Conservation (phyloP, 2,329 filamentous ascomycete species). For the Arachnomyces sp. region DNA sequence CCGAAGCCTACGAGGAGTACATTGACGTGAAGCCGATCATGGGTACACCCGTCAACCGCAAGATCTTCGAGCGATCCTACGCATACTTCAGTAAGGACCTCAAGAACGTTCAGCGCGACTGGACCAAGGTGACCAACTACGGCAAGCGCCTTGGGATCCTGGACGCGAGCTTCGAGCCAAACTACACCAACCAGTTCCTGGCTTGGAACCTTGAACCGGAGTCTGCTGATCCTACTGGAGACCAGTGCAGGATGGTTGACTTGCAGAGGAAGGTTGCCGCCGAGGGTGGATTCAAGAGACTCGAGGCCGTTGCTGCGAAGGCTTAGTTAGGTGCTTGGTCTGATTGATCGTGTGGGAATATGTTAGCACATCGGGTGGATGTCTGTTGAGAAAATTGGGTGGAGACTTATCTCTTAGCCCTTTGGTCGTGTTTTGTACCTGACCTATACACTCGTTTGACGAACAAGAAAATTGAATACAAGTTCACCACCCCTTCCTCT, state of each 20-base stretch:
- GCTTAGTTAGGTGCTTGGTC: not conserved
- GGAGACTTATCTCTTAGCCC: too few species aligned
- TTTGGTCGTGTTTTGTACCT: too few species aligned
- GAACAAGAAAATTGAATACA: too few species aligned
- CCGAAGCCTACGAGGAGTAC: constrained; percentile 60
- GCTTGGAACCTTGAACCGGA: constrained; percentile 59
- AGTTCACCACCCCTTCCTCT: too few species aligned
- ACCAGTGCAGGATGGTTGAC: constrained; percentile 66
- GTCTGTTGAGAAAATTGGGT: too few species aligned
- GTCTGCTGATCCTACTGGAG: constrained; percentile 59
- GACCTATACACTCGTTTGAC: too few species aligned
- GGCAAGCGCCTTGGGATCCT: constrained; percentile 66
- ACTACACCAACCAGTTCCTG: constrained; percentile 68
- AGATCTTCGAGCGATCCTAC: constrained; percentile 73
- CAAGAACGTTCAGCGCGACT: constrained; percentile 68
- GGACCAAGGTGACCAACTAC: constrained; percentile 69
- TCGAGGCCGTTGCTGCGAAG: constrained; percentile 18
- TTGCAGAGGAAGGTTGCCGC: constrained; percentile 60
- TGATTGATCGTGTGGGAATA: too few species aligned
- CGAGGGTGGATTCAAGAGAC: constrained; percentile 51
- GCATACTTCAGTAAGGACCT: constrained; percentile 69
- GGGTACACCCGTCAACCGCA: constrained; percentile 60
- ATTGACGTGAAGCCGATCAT: constrained; percentile 65
- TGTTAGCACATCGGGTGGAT: too few species aligned
- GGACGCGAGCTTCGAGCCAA: constrained; percentile 55